Conservation (phyloP, 2,329 filamentous ascomycete genomes). For the Trichophyton mentagrophytes region DNA sequence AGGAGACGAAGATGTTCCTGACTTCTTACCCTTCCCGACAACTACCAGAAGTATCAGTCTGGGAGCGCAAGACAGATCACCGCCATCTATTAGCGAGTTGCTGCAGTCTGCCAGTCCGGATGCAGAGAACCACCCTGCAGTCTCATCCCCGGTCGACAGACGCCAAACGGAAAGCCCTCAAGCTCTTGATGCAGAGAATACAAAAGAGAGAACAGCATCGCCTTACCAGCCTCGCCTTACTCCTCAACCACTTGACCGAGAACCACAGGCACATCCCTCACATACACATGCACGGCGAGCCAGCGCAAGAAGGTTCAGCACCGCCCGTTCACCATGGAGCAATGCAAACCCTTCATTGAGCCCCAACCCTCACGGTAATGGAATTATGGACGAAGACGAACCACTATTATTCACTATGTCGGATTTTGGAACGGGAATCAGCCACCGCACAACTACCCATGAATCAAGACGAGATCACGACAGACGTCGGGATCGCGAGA, state of each 20-base stretch:
- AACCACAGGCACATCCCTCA: constrained; percentile 26
- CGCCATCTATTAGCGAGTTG: constrained; percentile 21
- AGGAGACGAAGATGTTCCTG: constrained; percentile 30
- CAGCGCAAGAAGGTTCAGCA: constrained; percentile 21
- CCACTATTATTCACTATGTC: constrained; percentile 36
- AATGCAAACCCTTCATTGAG: constrained; percentile 11
- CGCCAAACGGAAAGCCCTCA: not conserved
- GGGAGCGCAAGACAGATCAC: constrained; percentile 29
- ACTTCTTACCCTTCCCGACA: constrained; percentile 31
- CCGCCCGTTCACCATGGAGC: constrained; percentile 21
- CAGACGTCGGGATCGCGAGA: not conserved
- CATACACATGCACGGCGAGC: constrained; percentile 27
- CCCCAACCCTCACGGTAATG: not conserved
- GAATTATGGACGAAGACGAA: constrained; percentile 30
- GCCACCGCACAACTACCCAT: not conserved
- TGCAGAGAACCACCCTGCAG: not conserved
- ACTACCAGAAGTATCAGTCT: constrained; percentile 35
- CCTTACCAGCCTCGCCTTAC: constrained; percentile 28
- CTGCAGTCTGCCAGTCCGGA: constrained; percentile 19
- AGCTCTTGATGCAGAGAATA: not conserved
- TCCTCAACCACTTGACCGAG: constrained; percentile 26
- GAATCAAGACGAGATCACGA: not conserved
- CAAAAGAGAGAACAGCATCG: not conserved
- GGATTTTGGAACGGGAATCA: constrained; percentile 25
- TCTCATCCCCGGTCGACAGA: not conserved